Evolutionary conservation across 352 stramenopile species (phyloP), one percentile per base, ranked within the genome.

Genomic region (Pythium biforme): DNA sequence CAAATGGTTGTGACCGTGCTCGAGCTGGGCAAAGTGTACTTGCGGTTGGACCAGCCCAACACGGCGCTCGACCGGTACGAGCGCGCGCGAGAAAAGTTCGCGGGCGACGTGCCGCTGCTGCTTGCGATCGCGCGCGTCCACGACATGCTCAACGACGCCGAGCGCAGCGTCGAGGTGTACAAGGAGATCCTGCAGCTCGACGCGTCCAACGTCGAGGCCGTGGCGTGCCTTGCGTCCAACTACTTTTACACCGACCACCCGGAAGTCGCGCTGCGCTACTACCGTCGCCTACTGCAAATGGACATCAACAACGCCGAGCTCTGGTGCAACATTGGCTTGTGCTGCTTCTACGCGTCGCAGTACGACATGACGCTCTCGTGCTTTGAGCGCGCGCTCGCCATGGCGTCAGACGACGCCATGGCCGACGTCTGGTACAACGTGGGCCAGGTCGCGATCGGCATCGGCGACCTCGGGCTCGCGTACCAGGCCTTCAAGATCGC

Each of bases 381-480:
- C 72, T 96, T 98, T 58, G 90, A 98, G 55, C 87, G 88, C 25
- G 93, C 94, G 23, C 81, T 98, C 4, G 62, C 72, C 12, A 75
- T 96, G 55, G 90, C 90, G 12, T 90, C 79, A 48, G 93, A 98
- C 73, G 90, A 97, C 58, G 85, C 76, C 55, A 93, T 95, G 74
- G 88, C 88, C 27, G 92, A 98, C 73, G 77, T 98, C 27, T 98
- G 93, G 94, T 98, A 97, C 79, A 98, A 98, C 70, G 78, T 98
- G 31, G 93, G 90, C 1, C 92, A 98, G 55, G 87, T 98, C 31
- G 93, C 84, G 9, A 89, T 98, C 40, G 89, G 88, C 65, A 94
- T 98, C 37, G 92, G 92, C 25, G 94, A 98, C 70, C 65, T 98
- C 20, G 92, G 87, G 5, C 76, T 98, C 33, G 94, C 91, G 14